Base-by-base conservation (phyloP, 2,329 filamentous ascomycete genomes). In the Cyphellophora attinorum region DNA sequence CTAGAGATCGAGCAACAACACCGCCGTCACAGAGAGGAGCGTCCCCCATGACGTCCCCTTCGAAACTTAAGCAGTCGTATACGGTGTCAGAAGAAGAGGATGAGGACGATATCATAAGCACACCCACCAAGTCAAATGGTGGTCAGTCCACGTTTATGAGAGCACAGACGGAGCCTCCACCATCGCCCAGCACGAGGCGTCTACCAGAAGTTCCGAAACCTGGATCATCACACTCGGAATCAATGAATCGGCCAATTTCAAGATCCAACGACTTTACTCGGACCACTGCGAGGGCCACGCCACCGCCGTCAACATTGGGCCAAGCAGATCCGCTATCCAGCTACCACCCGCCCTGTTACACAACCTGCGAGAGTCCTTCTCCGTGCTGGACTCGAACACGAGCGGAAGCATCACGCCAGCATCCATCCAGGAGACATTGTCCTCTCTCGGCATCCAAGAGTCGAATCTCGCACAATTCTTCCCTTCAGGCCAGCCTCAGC, bases 321-420 rank as follows among this genome's bases (percentile, higher is more conserved):
- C 40, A 36, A 12, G 42, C 60, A 55, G 61, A 61, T 46, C 40
- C 53, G 41, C 38, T 70, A 49, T 47, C 64, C 50, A 46, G 51
- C 62, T 96, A 27, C 82, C 89, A 23, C 78, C 85, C 2, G 70
- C 83, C 3, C 85, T 95, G 49, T 76, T 95, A 21, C 77, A 88
- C 51, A 84, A 85, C 49, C 74, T 98, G 60, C 76, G 91, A 41
- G 89, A 96, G 55, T 85, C 82, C 0, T 98, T 96, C 58, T 85
- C 93, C 58, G 86, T 95, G 39, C 70, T 98, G 30, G 91, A 96
- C 58, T 74, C 85, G 40, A 81, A 91, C 58, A 88, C 85, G 51
- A 85, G 91, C 52, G 88, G 89, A 12, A 67, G 74, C 33, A 79
- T 98, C 41, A 82, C 80, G 46, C 72, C 81, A 39, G 81, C 89